phyloP scores from a whole-genome alignment of 2,329 filamentous ascomycete species.

The Achaetomium macrosporum region DNA sequence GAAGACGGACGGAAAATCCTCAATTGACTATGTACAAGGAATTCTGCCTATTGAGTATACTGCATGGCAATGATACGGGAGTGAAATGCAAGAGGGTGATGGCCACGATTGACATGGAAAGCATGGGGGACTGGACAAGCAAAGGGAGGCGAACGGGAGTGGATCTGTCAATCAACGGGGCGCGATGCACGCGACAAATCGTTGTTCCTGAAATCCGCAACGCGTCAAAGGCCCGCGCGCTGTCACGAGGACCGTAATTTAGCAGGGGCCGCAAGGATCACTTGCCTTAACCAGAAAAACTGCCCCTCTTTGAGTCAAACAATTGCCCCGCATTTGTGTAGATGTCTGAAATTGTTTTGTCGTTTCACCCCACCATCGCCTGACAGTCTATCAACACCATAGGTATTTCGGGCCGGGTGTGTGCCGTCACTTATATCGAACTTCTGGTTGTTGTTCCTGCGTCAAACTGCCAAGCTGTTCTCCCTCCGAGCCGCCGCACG shows the following conservation, averaged over 20 bases:
- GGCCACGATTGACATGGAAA: too few species aligned
- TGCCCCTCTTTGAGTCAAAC: slow-evolving; percentile 18
- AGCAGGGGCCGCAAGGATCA: neutral
- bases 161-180: slow-evolving; percentile 18
- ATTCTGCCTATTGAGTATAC: too few species aligned
- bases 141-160: neutral
- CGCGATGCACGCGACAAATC: slow-evolving; percentile 20
- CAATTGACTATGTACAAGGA: neutral
- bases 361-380: slow-evolving; percentile 13
- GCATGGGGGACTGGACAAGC: too few species aligned
- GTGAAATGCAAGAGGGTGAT: too few species aligned
- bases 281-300: too few species aligned
- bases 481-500: slow-evolving; percentile 34
- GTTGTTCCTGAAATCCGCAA: slow-evolving; percentile 11
- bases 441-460: neutral
- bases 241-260: slow-evolving; percentile 8
- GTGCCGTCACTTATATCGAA: neutral
- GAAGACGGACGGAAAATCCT: too few species aligned
- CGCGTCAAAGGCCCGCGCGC: slow-evolving; percentile 18
- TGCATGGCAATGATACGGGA: too few species aligned
- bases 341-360: slow-evolving; percentile 19
- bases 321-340: slow-evolving; percentile 21
- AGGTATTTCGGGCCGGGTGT: neutral
- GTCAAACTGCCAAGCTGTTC: slow-evolving; percentile 37
- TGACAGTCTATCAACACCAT: neutral